phyloP scores from a whole-genome alignment of 352 stramenopile species.

The Phytophthora crassamura region DNA sequence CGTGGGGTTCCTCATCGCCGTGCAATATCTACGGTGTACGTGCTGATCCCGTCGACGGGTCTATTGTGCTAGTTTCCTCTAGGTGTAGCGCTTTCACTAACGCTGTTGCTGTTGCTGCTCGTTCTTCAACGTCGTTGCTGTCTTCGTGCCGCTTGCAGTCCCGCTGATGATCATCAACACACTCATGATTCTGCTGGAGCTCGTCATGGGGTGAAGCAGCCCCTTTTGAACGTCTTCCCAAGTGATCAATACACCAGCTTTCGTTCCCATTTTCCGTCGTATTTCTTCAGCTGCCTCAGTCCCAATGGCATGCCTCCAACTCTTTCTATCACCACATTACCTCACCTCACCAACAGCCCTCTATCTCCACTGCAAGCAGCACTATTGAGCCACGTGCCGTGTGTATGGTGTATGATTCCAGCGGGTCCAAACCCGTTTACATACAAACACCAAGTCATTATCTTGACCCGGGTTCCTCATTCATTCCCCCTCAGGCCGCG shows the following conservation, averaged over 20 bases:
- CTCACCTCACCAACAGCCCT: too few relatives aligned
- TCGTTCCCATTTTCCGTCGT: neutral
- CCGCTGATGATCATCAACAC: constrained; percentile 85
- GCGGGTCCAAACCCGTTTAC: constrained; percentile 24
- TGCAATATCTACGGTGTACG: constrained; percentile 87
- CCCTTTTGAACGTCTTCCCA: neutral
- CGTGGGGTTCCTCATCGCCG: constrained; percentile 82
- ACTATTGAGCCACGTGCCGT: too few relatives aligned
- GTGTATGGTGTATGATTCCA: constrained; percentile 26
- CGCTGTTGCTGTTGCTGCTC: constrained; percentile 2
- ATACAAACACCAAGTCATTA: constrained; percentile 25
- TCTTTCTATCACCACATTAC: too few relatives aligned
- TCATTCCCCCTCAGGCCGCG: constrained; percentile 13
- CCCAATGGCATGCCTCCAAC: too few relatives aligned
- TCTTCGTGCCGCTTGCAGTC: constrained; percentile 38
- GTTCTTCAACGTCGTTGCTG: constrained; percentile 5
- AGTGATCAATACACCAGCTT: constrained; percentile 21
- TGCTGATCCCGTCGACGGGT: neutral
- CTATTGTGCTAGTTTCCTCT: neutral
- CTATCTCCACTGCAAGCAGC: too few relatives aligned
- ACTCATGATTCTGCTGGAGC: constrained; percentile 83
- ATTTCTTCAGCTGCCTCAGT: too few relatives aligned
- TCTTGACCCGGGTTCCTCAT: constrained; percentile 24
- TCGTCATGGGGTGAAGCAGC: constrained; percentile 66
- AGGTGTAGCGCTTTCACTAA: neutral